These are phyloP conservation scores for Penicillium flavigenum DNA, from an alignment of 495 filamentous ascomycete genomes.

Conservation along the genomic window DNA sequence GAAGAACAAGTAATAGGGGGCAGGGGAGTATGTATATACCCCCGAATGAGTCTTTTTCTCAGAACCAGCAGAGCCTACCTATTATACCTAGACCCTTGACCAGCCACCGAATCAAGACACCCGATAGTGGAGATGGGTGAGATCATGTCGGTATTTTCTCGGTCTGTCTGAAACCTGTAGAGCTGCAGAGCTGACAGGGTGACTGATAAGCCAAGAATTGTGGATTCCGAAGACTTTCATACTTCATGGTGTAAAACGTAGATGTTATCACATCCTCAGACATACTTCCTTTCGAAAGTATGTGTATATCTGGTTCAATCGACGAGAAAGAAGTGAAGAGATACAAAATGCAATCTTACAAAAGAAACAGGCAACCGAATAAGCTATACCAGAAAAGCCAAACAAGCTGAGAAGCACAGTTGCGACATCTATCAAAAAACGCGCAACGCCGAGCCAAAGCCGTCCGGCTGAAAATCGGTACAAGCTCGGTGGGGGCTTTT, in stretches of 20 bases:
- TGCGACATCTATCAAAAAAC: not conserved
- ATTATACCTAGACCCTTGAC: not conserved
- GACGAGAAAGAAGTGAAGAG: not conserved
- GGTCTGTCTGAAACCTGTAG: not conserved
- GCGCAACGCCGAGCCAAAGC: conserved; percentile 2
- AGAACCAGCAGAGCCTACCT: not conserved
- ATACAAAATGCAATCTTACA: not conserved
- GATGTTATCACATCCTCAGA: not conserved
- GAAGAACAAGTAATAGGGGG: not conserved
- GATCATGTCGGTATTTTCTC: not conserved
- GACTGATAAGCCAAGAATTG: not conserved
- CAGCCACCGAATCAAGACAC: not conserved
- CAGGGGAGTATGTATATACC: not conserved
- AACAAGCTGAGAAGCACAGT: not conserved
- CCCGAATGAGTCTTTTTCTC: not conserved
- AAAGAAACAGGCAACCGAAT: not conserved
- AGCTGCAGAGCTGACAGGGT: not conserved
- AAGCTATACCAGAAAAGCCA: no score
- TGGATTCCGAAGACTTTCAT: not conserved
- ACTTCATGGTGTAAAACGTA: not conserved
- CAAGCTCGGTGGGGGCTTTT: conserved; percentile 6
- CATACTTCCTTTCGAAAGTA: not conserved
- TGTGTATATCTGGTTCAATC: not conserved
- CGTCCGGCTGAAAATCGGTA: conserved; percentile 16
- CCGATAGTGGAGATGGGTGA: conserved; percentile 1